Evolutionary conservation across 345 rosid species (phyloP), one percentile per base, ranked within the genome.

Genomic region (Isatis tinctoria): DNA sequence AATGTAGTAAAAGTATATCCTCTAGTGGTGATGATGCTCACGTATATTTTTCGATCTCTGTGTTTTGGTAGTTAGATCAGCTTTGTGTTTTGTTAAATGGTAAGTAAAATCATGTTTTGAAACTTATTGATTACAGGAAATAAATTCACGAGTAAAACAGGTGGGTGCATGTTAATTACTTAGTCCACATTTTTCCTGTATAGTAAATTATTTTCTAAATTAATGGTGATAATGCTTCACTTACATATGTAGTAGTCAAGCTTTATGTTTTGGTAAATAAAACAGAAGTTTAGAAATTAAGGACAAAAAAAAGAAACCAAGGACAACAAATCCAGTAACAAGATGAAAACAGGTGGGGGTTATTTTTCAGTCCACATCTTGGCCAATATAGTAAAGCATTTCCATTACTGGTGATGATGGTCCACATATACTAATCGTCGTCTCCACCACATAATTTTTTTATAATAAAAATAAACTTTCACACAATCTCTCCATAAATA

Each of bases 401-500:
- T 56, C 57, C 58, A n/a, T 56, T 67, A 83, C 85, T 86, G 89
- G 73, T 33, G 17, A 54, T 80, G 41, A 68, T 68, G 60, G 72
- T 79, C 85, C 81, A 79, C 82, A 41, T 41, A 73, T 62, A 51
- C 52, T 79, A 76, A 76, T 62, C 63, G 77, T 73, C 75, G 27
- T 58, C 59, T 44, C 24, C 64, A 45, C 47, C 60, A 44, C 65
- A 68, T 40, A 40, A 48, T 5, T 16, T 12, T 30, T 22, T 4
- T 22, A 41, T 1, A 47, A 72, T 16, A 49, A 1, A 1, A 10
- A 28, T 35, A 57, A 8, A 33, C 5, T 36, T 59, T 59, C 9
- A 49, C 68, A 48, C 40, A 65, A 53, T 66, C 40, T 69, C 51
- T 59, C 49, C 63, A 84, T 87, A 89, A 80, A 87, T 85, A 84